Evolutionary conservation across 73 alveolate genomes (phyloP).

Genomic region (Durusdinium trenchii): DNA sequence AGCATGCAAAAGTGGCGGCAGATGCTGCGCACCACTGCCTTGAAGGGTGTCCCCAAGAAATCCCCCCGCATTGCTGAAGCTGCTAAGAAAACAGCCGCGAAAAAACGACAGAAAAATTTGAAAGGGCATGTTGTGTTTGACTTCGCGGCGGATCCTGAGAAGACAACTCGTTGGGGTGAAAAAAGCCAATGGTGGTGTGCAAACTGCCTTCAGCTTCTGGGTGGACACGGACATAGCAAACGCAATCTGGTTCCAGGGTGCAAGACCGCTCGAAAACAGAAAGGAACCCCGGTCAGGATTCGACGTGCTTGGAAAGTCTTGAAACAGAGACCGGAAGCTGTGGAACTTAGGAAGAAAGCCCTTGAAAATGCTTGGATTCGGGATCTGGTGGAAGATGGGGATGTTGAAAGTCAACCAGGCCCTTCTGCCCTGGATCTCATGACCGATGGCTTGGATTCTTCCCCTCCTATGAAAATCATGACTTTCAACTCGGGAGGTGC

Average conservation of each 20-base stretch:
- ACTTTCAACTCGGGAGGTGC: neutral
- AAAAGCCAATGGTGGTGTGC: constrained; percentile 19
- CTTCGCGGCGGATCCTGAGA: neutral
- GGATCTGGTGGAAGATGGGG: neutral
- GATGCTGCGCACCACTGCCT: neutral
- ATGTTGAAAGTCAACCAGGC: neutral
- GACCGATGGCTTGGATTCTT: neutral
- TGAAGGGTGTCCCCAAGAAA: neutral
- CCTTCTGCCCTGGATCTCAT: neutral
- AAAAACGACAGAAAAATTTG: neutral
- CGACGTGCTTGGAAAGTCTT: neutral
- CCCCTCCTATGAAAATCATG: too few relatives aligned
- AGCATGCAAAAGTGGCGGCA: neutral
- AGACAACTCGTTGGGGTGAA: too few relatives aligned
- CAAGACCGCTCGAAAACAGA: neutral
- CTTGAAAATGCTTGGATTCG: neutral
- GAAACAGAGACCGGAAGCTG: too few relatives aligned
- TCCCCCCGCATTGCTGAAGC: neutral
- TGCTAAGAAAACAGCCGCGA: neutral
- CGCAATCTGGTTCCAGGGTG: neutral
- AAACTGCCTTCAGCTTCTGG: neutral
- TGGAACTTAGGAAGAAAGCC: too few relatives aligned
- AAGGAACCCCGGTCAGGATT: neutral
- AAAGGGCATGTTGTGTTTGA: neutral
- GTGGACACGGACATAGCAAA: neutral